A percentile compares a stretch with the other conserved stretches of the same genome.
These are phyloP conservation scores for Ceratocystis cubensis DNA, from an alignment of 2,329 filamentous ascomycete species.

Conservation along the genomic window DNA sequence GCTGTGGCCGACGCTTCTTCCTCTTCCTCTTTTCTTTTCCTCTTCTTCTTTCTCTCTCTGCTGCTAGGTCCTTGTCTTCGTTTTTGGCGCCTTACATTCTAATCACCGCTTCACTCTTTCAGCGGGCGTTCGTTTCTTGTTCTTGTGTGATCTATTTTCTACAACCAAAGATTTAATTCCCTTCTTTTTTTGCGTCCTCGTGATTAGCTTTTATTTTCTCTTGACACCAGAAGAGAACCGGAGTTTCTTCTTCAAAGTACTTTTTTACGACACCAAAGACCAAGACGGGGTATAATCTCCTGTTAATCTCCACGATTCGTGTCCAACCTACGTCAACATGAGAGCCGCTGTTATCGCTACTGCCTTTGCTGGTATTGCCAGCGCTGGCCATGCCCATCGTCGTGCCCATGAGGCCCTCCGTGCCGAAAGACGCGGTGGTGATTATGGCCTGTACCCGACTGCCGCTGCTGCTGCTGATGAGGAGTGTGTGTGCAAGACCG, in stretches of 20 bases:
- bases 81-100: constrained; percentile 24
- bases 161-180: constrained; percentile 7
- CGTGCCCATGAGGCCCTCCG: constrained; percentile 25
- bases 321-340: constrained; percentile 36
- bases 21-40: constrained; percentile 33
- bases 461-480: constrained; percentile 35
- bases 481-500: constrained; percentile 54
- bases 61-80: constrained; percentile 23
- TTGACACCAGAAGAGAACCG: constrained; percentile 23
- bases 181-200: constrained; percentile 19
- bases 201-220: constrained; percentile 18
- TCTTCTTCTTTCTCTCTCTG: constrained; percentile 30
- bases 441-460: constrained; percentile 23
- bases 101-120: constrained; percentile 73
- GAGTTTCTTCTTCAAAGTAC: constrained; percentile 20
- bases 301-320: constrained; percentile 28
- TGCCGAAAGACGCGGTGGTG: constrained; percentile 27
- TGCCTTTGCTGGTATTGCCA: constrained; percentile 45
- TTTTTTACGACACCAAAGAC: constrained; percentile 27
- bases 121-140: constrained; percentile 62
- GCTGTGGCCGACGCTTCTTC: constrained; percentile 28
- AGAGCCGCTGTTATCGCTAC: constrained; percentile 59
- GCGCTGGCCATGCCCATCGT: constrained; percentile 30
- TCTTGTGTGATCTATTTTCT: constrained; percentile 11
- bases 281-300: constrained; percentile 23